Base-by-base conservation (phyloP, 2,329 filamentous ascomycete genomes). In the Hypoxylon sp. region DNA sequence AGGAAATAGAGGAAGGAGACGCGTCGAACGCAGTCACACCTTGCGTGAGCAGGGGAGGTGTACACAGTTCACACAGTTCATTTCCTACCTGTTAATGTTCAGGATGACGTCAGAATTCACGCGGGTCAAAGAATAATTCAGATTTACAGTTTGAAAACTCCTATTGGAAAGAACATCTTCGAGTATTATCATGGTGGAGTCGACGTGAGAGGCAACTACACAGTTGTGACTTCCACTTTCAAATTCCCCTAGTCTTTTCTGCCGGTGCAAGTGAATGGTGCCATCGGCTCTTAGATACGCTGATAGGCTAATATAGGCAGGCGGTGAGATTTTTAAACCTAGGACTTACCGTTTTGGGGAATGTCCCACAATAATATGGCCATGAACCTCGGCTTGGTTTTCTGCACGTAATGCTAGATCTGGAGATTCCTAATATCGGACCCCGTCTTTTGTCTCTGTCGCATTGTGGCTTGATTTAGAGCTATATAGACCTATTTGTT, bases 331-430 rank as follows among this genome's bases (percentile, higher is more conserved):
- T 19, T 29, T 3, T 31, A n/a, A 55, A n/a, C 11, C 13, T 13
- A n/a, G 19, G 39, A 39, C 14, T 44, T 62, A 47, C 39, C 9
- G 11, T 14, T 56, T 56, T 33, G 11, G 26, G 39, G 6, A 37
- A 51, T 29, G 26, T 46, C 6, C 47, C 60, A 55, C 42, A 55
- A 53, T 29, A 19, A 54, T 44, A 44, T 3, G 13, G 17, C 17
- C 14, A 11, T 64, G 68, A 55, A 72, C 70, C 70, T 72, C 70
- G 70, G 70, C 58, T 71, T 64, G 55, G 37, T 42, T 31, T 31
- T 48, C 39, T 44, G 39, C 39, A 44, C 39, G 39, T 22, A 44
- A 46, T 52, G 50, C 19, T 26, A 54, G 61, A 55, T 19, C 54
- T 62, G 47, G 33, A 17, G 22, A 54, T 47, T 56, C 35, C 60